Evolutionary conservation across 2,329 filamentous ascomycete genomes (phyloP).

Genomic region (Xylariaceae sp.): DNA sequence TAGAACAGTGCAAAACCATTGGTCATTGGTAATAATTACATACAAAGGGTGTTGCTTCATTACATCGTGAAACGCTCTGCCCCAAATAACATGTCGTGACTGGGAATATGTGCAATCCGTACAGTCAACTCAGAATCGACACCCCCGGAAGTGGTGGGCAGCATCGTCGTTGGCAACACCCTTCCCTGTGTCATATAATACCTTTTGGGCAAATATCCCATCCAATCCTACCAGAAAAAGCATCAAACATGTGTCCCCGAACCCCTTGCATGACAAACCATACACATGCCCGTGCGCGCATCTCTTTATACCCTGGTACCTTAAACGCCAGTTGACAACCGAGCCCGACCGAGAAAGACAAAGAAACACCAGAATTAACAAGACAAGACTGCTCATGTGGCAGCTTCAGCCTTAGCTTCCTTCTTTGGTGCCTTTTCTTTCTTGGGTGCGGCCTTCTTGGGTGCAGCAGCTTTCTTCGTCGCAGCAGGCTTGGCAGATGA

Average conservation of each 20-base stretch:
- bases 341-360: slow-evolving; percentile 41
- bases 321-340: slow-evolving; percentile 44
- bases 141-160: neutral
- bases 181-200: slow-evolving; percentile 3
- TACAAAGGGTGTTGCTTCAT: slow-evolving; percentile 44
- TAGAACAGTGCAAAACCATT: slow-evolving; percentile 26
- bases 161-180: slow-evolving; percentile 11
- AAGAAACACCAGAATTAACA: slow-evolving; percentile 45
- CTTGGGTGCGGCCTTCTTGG: slow-evolving; percentile 48
- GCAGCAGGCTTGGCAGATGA: slow-evolving; percentile 53
- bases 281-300: slow-evolving; percentile 34
- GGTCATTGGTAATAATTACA: slow-evolving; percentile 46
- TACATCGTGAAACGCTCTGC: slow-evolving; percentile 39
- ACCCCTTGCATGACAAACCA: slow-evolving; percentile 39
- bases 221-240: slow-evolving; percentile 33
- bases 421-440: slow-evolving; percentile 55
- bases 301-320: slow-evolving; percentile 43
- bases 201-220: slow-evolving; percentile 20
- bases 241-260: slow-evolving; percentile 36
- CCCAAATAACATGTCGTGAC: slow-evolving; percentile 22
- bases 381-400: slow-evolving; percentile 34
- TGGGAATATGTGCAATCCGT: slow-evolving; percentile 38
- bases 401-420: slow-evolving; percentile 42
- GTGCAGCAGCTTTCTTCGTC: slow-evolving; percentile 52
- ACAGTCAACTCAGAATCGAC: slow-evolving; percentile 16